Evolutionary conservation across 2,329 filamentous ascomycete species (phyloP).

Genomic region (Cryphonectria nitschkei): DNA sequence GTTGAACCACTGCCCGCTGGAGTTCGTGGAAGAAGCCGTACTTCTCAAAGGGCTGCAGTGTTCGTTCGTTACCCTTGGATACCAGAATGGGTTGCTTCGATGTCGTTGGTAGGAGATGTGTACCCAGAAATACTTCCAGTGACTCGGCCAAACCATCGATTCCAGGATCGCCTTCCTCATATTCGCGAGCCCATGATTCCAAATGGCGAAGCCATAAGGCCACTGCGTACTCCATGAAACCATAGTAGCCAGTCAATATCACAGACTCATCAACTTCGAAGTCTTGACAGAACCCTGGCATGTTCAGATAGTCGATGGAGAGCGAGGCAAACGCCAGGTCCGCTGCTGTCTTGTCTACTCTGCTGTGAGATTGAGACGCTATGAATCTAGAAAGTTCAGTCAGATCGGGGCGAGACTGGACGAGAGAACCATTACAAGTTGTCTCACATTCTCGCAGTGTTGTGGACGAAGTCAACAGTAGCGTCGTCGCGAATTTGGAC

Average conservation of each 20-base stretch:
- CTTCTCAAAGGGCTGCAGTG: background rate
- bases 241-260: background rate
- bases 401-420: background rate
- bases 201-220: conserved; percentile 8
- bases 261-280: background rate
- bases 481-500: conserved; percentile 37
- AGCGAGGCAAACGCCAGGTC: conserved; percentile 33
- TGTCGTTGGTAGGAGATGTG: background rate
- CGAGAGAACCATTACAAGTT: too few relatives aligned
- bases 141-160: conserved; percentile 9
- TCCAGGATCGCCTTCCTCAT: background rate
- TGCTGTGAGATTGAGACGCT: conserved; percentile 25
- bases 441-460: conserved; percentile 40
- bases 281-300: conserved; percentile 11
- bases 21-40: conserved; percentile 7
- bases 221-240: conserved; percentile 13
- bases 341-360: background rate
- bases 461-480: conserved; percentile 42
- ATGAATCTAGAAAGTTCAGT: conserved; percentile 11
- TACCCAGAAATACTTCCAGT: background rate
- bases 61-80: conserved; percentile 8
- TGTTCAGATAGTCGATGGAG: conserved; percentile 28
- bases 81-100: background rate
- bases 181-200: background rate
- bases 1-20: background rate